A percentile compares a stretch with the other conserved stretches of the same genome.
Evolutionary conservation across 495 filamentous ascomycete genomes (phyloP).

Genomic region (Podospora pseudocomata): DNA sequence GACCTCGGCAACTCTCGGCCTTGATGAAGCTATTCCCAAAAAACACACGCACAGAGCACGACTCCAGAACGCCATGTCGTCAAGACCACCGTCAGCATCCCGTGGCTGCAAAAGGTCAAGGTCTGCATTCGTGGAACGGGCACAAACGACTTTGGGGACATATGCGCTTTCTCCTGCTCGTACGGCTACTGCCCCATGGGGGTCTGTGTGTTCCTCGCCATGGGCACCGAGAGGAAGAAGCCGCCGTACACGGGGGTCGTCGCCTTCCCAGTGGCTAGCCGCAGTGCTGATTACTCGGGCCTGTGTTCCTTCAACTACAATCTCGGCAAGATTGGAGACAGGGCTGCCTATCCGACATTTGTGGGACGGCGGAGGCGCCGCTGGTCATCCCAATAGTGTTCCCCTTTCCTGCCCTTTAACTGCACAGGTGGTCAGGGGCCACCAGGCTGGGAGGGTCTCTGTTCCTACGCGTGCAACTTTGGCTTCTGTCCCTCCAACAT

Average conservation of each 20-base stretch:
- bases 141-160: slow-evolving; percentile 5
- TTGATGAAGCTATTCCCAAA: too few relatives aligned
- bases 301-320: slow-evolving; percentile 18
- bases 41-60: too few relatives aligned
- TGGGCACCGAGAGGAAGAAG: slow-evolving; percentile 3
- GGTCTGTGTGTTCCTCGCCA: background rate
- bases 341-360: background rate
- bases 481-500: too few relatives aligned
- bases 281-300: slow-evolving; percentile 12
- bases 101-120: background rate
- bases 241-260: background rate
- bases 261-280: background rate
- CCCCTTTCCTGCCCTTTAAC: slow-evolving; percentile 10
- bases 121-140: slow-evolving; percentile 2
- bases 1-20: too few relatives aligned
- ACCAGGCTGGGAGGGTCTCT: too few relatives aligned
- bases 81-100: background rate
- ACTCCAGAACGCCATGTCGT: background rate
- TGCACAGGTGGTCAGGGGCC: slow-evolving; percentile 13
- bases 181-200: slow-evolving; percentile 9
- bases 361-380: background rate
- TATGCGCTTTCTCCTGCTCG: slow-evolving; percentile 10
- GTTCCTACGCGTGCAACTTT: too few relatives aligned
- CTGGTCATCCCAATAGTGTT: slow-evolving; percentile 5
- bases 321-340: slow-evolving; percentile 7